A percentile compares a stretch with the other conserved stretches of the same genome.
These are phyloP conservation scores for Cicer arietinum DNA, from an alignment of 306 rosid genomes.

Conservation along the genomic window DNA sequence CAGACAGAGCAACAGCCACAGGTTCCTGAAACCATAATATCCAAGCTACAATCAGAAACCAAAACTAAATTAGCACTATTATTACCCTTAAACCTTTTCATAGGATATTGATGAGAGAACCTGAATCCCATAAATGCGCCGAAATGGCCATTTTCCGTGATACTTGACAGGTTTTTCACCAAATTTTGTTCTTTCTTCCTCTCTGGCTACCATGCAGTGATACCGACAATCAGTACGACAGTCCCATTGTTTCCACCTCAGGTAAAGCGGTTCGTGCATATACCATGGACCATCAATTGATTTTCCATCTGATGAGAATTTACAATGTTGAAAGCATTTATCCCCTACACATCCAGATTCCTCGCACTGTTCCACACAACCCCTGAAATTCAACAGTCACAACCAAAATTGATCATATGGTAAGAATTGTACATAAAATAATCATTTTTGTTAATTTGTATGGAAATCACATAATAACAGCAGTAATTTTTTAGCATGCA, in stretches of 20 bases:
- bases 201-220: slow-evolving; percentile 89
- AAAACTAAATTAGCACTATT: slow-evolving; percentile 19
- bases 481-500: slow-evolving; percentile 27
- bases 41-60: slow-evolving; percentile 35
- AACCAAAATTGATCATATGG: slow-evolving; percentile 31
- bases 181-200: slow-evolving; percentile 78
- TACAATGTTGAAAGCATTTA: slow-evolving; percentile 94
- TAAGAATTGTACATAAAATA: slow-evolving; percentile 4
- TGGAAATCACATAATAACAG: background rate
- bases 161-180: slow-evolving; percentile 83
- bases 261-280: slow-evolving; percentile 89
- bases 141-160: slow-evolving; percentile 95
- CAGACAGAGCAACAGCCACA: slow-evolving; percentile 84
- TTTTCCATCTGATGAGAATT: slow-evolving; percentile 95
- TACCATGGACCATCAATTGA: slow-evolving; percentile 99
- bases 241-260: slow-evolving; percentile 98
- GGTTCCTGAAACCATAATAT: slow-evolving; percentile 75
- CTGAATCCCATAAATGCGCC: slow-evolving; percentile 93
- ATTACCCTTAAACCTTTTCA: slow-evolving; percentile 31
- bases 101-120: slow-evolving; percentile 49
- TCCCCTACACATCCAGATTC: slow-evolving; percentile 87
- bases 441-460: slow-evolving; percentile 4
- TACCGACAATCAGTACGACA: slow-evolving; percentile 90
- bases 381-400: slow-evolving; percentile 56
- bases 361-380: slow-evolving; percentile 79